These are phyloP conservation scores for Cladosporium sp. DNA, from an alignment of 2,329 filamentous ascomycete genomes.

Conservation along the genomic window DNA sequence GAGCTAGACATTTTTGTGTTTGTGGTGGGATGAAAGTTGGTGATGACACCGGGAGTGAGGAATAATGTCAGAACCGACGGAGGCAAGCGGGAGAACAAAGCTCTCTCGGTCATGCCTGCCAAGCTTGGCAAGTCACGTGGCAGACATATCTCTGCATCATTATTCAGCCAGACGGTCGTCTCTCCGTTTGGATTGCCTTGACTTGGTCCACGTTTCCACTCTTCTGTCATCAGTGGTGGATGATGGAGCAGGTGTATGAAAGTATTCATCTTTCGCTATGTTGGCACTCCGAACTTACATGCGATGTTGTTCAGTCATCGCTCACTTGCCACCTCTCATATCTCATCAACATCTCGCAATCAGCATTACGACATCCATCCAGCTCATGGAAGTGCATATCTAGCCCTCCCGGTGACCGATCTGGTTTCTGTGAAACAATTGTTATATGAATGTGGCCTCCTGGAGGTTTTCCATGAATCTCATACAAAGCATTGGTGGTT, in stretches of 20 bases:
- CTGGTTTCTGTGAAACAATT: too few species aligned
- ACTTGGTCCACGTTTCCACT: not conserved
- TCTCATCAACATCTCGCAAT: too few species aligned
- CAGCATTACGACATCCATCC: too few species aligned
- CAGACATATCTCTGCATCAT: not conserved
- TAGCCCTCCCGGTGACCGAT: too few species aligned
- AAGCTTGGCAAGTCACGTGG: not conserved
- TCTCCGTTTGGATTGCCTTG: not conserved
- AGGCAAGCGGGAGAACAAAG: slow-evolving; percentile 2
- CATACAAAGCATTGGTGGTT: slow-evolving; percentile 11
- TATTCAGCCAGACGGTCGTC: slow-evolving; percentile 7
- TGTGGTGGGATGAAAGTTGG: slow-evolving; percentile 10
- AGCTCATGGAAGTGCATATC: too few species aligned
- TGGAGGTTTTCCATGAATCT: too few species aligned
- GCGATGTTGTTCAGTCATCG: too few species aligned
- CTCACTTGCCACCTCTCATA: too few species aligned
- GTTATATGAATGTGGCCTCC: too few species aligned
- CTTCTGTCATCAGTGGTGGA: not conserved
- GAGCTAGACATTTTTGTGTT: slow-evolving; percentile 43
- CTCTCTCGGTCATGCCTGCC: slow-evolving; percentile 8
- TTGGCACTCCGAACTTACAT: too few species aligned
- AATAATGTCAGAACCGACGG: slow-evolving; percentile 1
- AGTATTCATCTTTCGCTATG: too few species aligned
- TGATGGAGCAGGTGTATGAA: not conserved
- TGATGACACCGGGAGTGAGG: not conserved